Conservation (phyloP, 768 basidiomycete species). For the Pleurotus salmoneostramineus region DNA sequence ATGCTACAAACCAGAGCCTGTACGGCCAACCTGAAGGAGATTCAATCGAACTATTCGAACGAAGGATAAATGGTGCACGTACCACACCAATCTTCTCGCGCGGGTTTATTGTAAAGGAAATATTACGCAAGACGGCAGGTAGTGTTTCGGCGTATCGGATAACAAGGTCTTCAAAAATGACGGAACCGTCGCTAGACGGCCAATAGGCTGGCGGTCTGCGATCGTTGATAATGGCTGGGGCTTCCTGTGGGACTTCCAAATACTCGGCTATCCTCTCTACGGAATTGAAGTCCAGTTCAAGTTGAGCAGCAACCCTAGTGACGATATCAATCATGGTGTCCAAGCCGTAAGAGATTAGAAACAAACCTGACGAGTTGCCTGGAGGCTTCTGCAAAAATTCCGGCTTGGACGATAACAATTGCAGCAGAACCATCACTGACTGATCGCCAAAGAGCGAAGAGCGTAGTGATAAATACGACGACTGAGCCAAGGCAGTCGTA, state of each 20-base stretch:
- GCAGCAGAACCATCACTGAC: constrained; percentile 61
- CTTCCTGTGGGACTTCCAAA: constrained; percentile 63
- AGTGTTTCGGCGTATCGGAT: constrained; percentile 63
- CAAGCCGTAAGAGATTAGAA: neutral
- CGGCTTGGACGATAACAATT: constrained; percentile 69
- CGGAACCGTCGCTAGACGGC: constrained; percentile 57
- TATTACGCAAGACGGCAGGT: constrained; percentile 50
- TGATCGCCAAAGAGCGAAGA: constrained; percentile 60
- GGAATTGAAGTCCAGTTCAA: constrained; percentile 73
- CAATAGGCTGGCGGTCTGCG: constrained; percentile 68
- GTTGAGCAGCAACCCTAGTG: constrained; percentile 57
- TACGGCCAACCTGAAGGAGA: constrained; percentile 52
- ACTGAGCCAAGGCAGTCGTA: constrained; percentile 75
- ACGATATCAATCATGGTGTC: neutral
- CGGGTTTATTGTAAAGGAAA: constrained; percentile 58
- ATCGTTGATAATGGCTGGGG: constrained; percentile 52
- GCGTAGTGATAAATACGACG: constrained; percentile 63
- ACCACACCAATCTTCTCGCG: constrained; percentile 70
- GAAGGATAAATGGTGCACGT: constrained; percentile 16
- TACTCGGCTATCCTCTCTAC: constrained; percentile 74
- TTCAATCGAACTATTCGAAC: neutral
- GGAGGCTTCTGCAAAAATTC: constrained; percentile 66
- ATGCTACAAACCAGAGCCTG: constrained; percentile 50
- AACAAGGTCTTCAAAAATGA: constrained; percentile 54
- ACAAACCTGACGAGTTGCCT: constrained; percentile 56